Conservation (phyloP, 257 asterid genomes). For the Solanum chiquidenum region DNA sequence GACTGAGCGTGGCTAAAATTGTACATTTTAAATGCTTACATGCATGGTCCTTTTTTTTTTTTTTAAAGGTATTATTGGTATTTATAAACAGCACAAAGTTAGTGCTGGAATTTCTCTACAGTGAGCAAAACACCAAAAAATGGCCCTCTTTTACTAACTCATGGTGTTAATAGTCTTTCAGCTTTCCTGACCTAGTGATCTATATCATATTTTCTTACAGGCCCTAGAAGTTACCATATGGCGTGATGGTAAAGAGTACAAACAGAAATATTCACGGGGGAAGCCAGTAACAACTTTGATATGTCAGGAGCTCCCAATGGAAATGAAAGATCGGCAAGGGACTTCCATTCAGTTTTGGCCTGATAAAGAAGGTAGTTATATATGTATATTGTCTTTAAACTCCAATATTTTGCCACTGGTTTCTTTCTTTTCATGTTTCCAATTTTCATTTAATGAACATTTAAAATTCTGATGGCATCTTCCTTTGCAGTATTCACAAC, state of each 20-base stretch:
- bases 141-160: not conserved
- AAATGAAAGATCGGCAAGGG: conserved; percentile 46
- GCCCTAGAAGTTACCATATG: conserved; percentile 82
- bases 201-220: conserved; percentile 26
- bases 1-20: not conserved
- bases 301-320: conserved; percentile 54
- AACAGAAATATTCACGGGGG: conserved; percentile 87
- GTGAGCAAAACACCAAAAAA: not conserved
- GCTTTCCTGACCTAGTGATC: not conserved
- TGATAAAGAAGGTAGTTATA: conserved; percentile 70
- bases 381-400: not conserved
- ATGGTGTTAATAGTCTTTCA: not conserved
- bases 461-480: not conserved
- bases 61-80: not conserved
- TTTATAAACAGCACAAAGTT: not conserved
- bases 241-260: conserved; percentile 83
- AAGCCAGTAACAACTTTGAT: conserved; percentile 57
- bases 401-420: not conserved
- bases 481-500: conserved; percentile 70
- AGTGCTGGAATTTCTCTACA: not conserved
- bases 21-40: not conserved
- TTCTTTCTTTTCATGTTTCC: not conserved
- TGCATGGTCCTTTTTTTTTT: not conserved
- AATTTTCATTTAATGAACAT: not conserved
- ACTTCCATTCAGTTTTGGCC: conserved; percentile 89